These are phyloP conservation scores for Marasmius sp. DNA, from an alignment of 1,284 basidiomycete genomes.

Conservation along the genomic window DNA sequence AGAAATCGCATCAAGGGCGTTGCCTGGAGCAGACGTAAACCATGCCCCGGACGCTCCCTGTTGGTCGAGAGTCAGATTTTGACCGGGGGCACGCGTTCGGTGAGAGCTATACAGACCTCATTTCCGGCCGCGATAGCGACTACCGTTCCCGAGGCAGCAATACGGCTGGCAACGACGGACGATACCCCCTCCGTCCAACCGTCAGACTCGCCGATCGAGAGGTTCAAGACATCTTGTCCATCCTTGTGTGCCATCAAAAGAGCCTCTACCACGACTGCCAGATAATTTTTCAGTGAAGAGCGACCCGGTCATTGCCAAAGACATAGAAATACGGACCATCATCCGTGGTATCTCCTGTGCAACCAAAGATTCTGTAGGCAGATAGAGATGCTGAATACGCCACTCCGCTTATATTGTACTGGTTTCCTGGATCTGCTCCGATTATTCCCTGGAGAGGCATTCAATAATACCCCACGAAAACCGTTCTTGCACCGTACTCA, in stretches of 20 bases:
- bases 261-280: slow-evolving; percentile 37
- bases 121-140: slow-evolving; percentile 43
- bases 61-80: background rate
- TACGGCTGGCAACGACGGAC: slow-evolving; percentile 45
- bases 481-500: slow-evolving; percentile 13
- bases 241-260: slow-evolving; percentile 37
- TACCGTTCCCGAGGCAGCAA: slow-evolving; percentile 42
- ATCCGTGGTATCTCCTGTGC: slow-evolving; percentile 30
- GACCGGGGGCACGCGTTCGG: background rate
- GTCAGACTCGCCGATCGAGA: slow-evolving; percentile 49
- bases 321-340: slow-evolving; percentile 27
- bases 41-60: slow-evolving; percentile 46
- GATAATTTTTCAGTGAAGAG: background rate
- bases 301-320: background rate
- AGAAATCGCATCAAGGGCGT: slow-evolving; percentile 48
- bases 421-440: slow-evolving; percentile 46
- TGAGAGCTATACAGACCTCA: slow-evolving; percentile 12
- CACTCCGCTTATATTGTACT: slow-evolving; percentile 45
- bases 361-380: slow-evolving; percentile 42
- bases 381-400: slow-evolving; percentile 35
- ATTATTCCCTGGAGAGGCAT: slow-evolving; percentile 42
- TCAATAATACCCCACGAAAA: background rate
- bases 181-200: slow-evolving; percentile 48
- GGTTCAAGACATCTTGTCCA: slow-evolving; percentile 49
- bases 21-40: slow-evolving; percentile 49